Conservation (phyloP, 2,329 filamentous ascomycete genomes). For the Fusarium concolor region DNA sequence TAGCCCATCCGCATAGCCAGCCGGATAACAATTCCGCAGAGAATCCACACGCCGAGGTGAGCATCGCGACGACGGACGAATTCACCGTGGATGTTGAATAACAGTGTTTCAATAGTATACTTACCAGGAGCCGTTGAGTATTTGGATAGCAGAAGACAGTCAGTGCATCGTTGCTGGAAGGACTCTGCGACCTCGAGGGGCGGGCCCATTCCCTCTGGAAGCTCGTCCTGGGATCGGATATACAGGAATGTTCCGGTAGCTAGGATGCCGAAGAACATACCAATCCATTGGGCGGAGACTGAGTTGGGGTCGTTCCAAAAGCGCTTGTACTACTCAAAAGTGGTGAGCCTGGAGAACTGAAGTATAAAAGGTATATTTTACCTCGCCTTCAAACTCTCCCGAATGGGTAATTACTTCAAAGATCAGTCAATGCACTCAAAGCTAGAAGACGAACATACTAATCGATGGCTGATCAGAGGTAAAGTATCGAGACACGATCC, state of each 20-base stretch:
- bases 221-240: constrained; percentile 25
- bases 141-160: constrained; percentile 33
- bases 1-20: constrained; percentile 40
- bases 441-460: not conserved
- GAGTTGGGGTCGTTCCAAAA: constrained; percentile 28
- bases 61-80: constrained; percentile 31
- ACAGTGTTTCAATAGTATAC: constrained; percentile 26
- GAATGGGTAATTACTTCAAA: constrained; percentile 30
- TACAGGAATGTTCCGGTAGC: constrained; percentile 28
- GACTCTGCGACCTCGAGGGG: constrained; percentile 17
- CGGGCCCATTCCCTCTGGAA: constrained; percentile 12
- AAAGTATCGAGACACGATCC: constrained; percentile 36
- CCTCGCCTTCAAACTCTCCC: constrained; percentile 34
- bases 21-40: constrained; percentile 21
- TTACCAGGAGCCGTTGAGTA: constrained; percentile 23
- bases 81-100: constrained; percentile 32
- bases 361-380: not conserved
- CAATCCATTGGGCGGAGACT: constrained; percentile 24
- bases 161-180: constrained; percentile 29
- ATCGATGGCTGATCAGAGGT: constrained; percentile 28
- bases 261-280: constrained; percentile 30
- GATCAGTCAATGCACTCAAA: not conserved
- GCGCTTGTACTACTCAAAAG: constrained; percentile 3
- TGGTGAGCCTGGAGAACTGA: not conserved
- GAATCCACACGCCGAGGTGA: constrained; percentile 30